These are phyloP conservation scores for Puccinia brachypodii DNA, from an alignment of 1,284 basidiomycete genomes.

Conservation along the genomic window DNA sequence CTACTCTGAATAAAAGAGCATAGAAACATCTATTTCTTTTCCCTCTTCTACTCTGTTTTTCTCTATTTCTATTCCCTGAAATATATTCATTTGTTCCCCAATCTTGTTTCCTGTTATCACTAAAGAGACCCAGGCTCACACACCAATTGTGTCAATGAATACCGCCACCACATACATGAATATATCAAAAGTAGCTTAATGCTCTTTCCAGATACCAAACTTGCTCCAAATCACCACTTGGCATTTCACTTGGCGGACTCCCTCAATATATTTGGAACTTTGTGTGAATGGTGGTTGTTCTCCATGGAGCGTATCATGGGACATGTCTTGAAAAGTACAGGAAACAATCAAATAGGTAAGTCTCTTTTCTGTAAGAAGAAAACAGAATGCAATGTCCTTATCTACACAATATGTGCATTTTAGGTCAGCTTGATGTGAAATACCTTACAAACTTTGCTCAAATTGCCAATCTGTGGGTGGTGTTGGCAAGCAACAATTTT, in stretches of 20 bases:
- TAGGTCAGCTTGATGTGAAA: slow-evolving; percentile 19
- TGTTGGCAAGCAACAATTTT: background rate
- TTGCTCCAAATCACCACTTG: slow-evolving; percentile 38
- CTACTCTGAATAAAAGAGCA: too few species aligned
- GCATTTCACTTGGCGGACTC: slow-evolving; percentile 19
- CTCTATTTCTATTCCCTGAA: too few species aligned
- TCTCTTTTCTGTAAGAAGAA: background rate
- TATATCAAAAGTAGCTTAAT: background rate
- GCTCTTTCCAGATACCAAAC: background rate
- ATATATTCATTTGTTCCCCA: too few species aligned
- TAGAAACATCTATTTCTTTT: too few species aligned
- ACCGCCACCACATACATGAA: background rate
- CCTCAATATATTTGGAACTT: slow-evolving; percentile 14
- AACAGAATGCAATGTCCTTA: too few species aligned
- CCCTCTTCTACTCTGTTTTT: too few species aligned
- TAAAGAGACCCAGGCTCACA: too few species aligned
- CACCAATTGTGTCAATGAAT: background rate
- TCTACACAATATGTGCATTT: too few species aligned
- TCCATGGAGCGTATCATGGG: slow-evolving; percentile 14
- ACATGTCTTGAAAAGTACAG: background rate
- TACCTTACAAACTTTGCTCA: slow-evolving; percentile 13
- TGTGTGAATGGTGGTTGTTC: slow-evolving; percentile 8
- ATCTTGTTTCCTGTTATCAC: too few species aligned
- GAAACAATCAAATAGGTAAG: background rate
- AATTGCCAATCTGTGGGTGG: background rate